These are phyloP conservation scores for Diaporthe sp. DNA, from an alignment of 2,329 filamentous ascomycete genomes.

Conservation along the genomic window DNA sequence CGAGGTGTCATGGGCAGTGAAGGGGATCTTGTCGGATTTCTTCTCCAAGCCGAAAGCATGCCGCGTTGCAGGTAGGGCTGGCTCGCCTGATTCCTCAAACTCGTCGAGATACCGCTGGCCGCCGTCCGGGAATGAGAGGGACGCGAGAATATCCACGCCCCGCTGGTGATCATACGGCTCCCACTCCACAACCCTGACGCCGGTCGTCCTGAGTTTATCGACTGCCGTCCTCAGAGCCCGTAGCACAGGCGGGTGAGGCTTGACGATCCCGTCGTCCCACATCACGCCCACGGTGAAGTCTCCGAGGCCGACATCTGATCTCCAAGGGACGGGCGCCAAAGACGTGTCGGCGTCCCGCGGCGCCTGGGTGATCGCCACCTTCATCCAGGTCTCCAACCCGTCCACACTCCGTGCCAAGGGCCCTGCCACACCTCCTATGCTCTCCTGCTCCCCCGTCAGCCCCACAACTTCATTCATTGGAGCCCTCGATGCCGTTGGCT, in stretches of 20 bases:
- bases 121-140: slow-evolving; percentile 34
- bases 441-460: slow-evolving; percentile 28
- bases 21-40: slow-evolving; percentile 24
- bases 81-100: slow-evolving; percentile 40
- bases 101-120: slow-evolving; percentile 35
- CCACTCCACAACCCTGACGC: slow-evolving; percentile 42
- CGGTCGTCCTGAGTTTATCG: slow-evolving; percentile 34
- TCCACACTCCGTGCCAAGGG: slow-evolving; percentile 38
- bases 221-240: slow-evolving; percentile 33
- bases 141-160: slow-evolving; percentile 35
- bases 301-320: background rate
- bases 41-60: slow-evolving; percentile 39
- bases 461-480: background rate
- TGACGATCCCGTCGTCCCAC: slow-evolving; percentile 40
- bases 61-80: slow-evolving; percentile 39
- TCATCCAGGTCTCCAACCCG: slow-evolving; percentile 38
- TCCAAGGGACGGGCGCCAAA: slow-evolving; percentile 35
- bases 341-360: slow-evolving; percentile 35
- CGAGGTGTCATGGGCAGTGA: slow-evolving; percentile 38
- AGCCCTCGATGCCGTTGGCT: slow-evolving; percentile 37
- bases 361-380: slow-evolving; percentile 30
- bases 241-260: slow-evolving; percentile 40
- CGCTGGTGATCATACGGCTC: slow-evolving; percentile 38
- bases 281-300: slow-evolving; percentile 37
- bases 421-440: slow-evolving; percentile 25